These are phyloP conservation scores for Phytopythium mirpurense DNA, from an alignment of 352 stramenopile genomes.

Conservation along the genomic window DNA sequence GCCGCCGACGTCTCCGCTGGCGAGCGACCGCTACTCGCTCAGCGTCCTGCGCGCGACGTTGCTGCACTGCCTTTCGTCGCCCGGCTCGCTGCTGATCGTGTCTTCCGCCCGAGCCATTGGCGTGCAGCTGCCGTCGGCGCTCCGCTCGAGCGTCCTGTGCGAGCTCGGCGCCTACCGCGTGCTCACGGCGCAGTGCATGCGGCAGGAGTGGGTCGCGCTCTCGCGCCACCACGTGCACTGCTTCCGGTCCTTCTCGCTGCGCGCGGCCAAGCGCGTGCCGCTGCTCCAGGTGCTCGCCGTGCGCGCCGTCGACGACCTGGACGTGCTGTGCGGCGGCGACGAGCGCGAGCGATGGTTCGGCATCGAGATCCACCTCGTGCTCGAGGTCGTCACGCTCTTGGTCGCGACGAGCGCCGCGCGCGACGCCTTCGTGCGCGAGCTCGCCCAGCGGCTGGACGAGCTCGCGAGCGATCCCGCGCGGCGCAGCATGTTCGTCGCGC, in stretches of 20 bases:
- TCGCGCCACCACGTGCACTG: conserved; percentile 52
- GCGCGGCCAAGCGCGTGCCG: conserved; percentile 30
- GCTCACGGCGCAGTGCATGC: conserved; percentile 38
- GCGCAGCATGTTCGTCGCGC: conserved; percentile 9
- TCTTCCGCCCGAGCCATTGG: conserved; percentile 49
- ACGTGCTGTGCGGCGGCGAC: conserved; percentile 13
- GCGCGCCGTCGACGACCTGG: conserved; percentile 22
- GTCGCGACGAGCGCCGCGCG: conserved; percentile 33
- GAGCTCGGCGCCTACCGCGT: conserved; percentile 59
- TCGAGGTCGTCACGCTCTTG: conserved; percentile 55
- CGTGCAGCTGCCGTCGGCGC: conserved; percentile 42
- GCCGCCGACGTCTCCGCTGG: not conserved
- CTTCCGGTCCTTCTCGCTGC: conserved; percentile 59
- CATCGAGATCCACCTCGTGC: conserved; percentile 48
- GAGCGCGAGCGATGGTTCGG: conserved; percentile 32
- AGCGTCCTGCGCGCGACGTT: conserved; percentile 26
- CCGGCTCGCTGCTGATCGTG: conserved; percentile 31
- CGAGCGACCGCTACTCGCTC: conserved; percentile 5
- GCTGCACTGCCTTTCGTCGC: conserved; percentile 54
- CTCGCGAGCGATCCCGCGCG: conserved; percentile 5
- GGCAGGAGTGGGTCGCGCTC: conserved; percentile 72
- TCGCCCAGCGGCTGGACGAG: conserved; percentile 23
- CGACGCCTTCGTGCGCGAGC: conserved; percentile 18
- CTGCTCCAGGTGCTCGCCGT: conserved; percentile 48
- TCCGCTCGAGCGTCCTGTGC: conserved; percentile 55